Percentiles rank a stretch among this genome's conserved stretches.
phyloP scores from a whole-genome alignment of 2,329 filamentous ascomycete species.

The Penicillium sp. region DNA sequence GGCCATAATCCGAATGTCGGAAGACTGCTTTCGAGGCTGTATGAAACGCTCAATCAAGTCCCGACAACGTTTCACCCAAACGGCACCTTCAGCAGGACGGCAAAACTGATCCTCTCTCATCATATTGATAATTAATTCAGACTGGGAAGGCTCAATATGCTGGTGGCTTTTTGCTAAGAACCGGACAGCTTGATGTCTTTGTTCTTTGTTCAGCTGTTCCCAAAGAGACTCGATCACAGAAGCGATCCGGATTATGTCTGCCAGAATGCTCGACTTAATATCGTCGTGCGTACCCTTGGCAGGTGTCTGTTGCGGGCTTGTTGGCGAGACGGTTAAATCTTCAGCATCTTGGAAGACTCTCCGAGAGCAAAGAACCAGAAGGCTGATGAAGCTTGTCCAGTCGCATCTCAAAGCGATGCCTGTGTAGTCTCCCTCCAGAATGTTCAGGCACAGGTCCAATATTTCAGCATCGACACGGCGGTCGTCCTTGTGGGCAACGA shows the following conservation, averaged over 20 bases:
- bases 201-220: conserved; percentile 36
- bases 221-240: conserved; percentile 38
- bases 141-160: conserved; percentile 39
- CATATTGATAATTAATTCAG: conserved; percentile 39
- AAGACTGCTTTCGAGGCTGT: conserved; percentile 36
- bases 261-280: conserved; percentile 37
- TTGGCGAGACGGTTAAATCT: conserved; percentile 16
- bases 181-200: conserved; percentile 36
- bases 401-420: conserved; percentile 30
- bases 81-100: conserved; percentile 28
- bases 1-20: conserved; percentile 41
- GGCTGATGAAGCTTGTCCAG: conserved; percentile 35
- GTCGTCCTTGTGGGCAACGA: conserved; percentile 38
- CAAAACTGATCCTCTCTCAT: conserved; percentile 36
- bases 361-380: conserved; percentile 38
- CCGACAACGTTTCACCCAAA: conserved; percentile 37
- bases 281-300: conserved; percentile 35
- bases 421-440: conserved; percentile 40
- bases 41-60: conserved; percentile 40
- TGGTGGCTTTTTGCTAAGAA: conserved; percentile 39
- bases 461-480: conserved; percentile 41
- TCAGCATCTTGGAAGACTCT: conserved; percentile 33
- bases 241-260: conserved; percentile 39
- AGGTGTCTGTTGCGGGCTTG: conserved; percentile 25
- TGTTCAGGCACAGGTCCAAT: conserved; percentile 41